These are phyloP conservation scores for Backusella macrospora DNA, from an alignment of 192 early-diverging fungal species.

Conservation along the genomic window DNA sequence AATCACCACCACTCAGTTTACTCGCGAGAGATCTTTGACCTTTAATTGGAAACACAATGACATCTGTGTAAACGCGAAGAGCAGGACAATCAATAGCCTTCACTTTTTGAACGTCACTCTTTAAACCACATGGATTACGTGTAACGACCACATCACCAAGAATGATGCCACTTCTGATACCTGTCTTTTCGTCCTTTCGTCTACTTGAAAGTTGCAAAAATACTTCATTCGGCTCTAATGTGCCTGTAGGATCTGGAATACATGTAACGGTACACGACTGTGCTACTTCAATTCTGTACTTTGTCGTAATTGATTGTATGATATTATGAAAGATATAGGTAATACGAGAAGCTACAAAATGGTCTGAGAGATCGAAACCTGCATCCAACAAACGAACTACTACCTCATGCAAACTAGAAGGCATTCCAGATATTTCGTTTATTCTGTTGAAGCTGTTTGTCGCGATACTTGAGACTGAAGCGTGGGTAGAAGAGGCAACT, in stretches of 20 bases:
- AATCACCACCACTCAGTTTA: conserved; percentile 77
- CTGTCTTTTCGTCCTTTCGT: conserved; percentile 31
- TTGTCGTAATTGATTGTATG: conserved; percentile 21
- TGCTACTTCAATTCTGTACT: conserved; percentile 32
- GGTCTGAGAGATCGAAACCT: conserved; percentile 36
- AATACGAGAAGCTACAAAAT: conserved; percentile 32
- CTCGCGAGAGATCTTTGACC: conserved; percentile 70
- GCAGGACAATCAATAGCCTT: conserved; percentile 53
- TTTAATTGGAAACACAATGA: conserved; percentile 72
- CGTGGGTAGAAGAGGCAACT: background rate
- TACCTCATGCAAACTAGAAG: conserved; percentile 23
- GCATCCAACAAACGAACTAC: conserved; percentile 35
- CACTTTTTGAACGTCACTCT: conserved; percentile 62
- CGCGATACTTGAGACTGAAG: background rate
- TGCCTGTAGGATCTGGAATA: conserved; percentile 41
- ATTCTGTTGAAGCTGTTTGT: background rate
- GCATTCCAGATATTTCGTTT: conserved; percentile 27
- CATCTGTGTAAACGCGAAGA: conserved; percentile 57
- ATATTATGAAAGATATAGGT: conserved; percentile 19
- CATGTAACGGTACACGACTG: conserved; percentile 37
- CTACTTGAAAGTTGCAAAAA: conserved; percentile 38
- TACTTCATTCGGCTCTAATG: conserved; percentile 26
- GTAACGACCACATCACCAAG: conserved; percentile 47
- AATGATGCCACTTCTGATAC: conserved; percentile 28
- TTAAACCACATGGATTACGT: conserved; percentile 65